These are phyloP conservation scores for Amanita muscaria DNA, from an alignment of 768 basidiomycete species.

Conservation along the genomic window DNA sequence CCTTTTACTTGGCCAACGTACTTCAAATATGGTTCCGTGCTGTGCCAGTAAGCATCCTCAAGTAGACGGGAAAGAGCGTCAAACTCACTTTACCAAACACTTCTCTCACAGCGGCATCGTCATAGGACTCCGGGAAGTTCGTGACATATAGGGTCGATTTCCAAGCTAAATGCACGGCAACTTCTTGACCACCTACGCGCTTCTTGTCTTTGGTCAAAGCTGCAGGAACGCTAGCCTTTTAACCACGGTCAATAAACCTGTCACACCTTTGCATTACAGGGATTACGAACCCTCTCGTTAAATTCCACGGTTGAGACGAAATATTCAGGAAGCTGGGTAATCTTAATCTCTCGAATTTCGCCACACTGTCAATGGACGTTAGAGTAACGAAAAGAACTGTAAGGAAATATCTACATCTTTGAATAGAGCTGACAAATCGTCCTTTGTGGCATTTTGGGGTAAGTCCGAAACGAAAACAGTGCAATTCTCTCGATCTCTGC, in stretches of 20 bases:
- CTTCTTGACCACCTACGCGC: slow-evolving; percentile 62
- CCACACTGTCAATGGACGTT: no score
- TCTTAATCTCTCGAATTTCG: slow-evolving; percentile 72
- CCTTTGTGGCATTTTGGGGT: slow-evolving; percentile 44
- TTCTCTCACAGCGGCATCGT: slow-evolving; percentile 67
- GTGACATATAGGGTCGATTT: slow-evolving; percentile 91
- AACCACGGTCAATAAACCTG: slow-evolving; percentile 7
- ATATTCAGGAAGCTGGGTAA: slow-evolving; percentile 49
- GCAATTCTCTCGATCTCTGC: slow-evolving; percentile 89
- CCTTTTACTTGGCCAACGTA: slow-evolving; percentile 97
- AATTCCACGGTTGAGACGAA: slow-evolving; percentile 90
- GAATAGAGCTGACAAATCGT: slow-evolving; percentile 66
- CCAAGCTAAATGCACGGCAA: slow-evolving; percentile 87
- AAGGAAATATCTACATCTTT: slow-evolving; percentile 56
- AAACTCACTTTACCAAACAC: slow-evolving; percentile 67
- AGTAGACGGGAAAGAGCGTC: neutral
- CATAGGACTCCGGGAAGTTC: slow-evolving; percentile 83
- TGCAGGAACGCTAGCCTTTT: slow-evolving; percentile 72
- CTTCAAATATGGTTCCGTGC: slow-evolving; percentile 90
- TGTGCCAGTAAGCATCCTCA: slow-evolving; percentile 22
- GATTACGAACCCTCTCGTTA: slow-evolving; percentile 41
- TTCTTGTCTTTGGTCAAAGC: slow-evolving; percentile 96
- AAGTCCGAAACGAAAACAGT: slow-evolving; percentile 84
- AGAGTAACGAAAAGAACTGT: no score
- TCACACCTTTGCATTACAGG: neutral